Evolutionary conservation across 2,329 filamentous ascomycete genomes (phyloP), one percentile per base, ranked within the genome.

Genomic region (Bipolaris zeicola): DNA sequence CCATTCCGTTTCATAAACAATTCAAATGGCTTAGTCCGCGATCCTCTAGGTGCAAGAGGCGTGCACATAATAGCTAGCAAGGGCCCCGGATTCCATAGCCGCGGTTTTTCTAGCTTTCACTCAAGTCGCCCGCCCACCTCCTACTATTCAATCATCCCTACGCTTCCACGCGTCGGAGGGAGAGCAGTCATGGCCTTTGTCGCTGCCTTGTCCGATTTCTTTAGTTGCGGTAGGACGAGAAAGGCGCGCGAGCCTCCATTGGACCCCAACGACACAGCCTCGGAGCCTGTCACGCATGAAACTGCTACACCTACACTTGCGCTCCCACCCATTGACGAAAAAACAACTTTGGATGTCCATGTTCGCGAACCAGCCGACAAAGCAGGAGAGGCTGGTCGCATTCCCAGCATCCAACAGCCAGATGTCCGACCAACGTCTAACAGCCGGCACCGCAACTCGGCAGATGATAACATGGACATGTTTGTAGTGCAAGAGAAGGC

Each of bases 121-220:
- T 38, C 52, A 34, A 43, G 24, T 37, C 36, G 50, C 37, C 50
- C 45, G 41, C 37, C 43, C 26, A 44, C 45, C 45, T 48, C 43
- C 46, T 55, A 46, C 26, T 46, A 44, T 36, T 37, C 34, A 38
- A 51, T 26, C 26, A 55, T 16, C 42, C 49, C 43, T 38, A 26
- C 50, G 45, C 50, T 37, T 42, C 7, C 20, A 28, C 46, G 45
- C 46, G 52, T 47, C 50, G 55, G 45, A 45, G 50, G 46, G 42
- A 48, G 54, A 53, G 50, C 39, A 47, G 26, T 43, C 56, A 58
- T 55, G 58, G 45, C 58, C 38, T 58, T 58, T 41, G 49, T 31
- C 13, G 44, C 48, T 18, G 48, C 36, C n/a, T 37, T 60, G n/a
- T 52, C 55, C 16, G 58, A 57, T 20, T 34, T 60, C 14, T 60